Conservation (phyloP, 2,329 filamentous ascomycete genomes). For the Chrysoporthe deuterocubensis region DNA sequence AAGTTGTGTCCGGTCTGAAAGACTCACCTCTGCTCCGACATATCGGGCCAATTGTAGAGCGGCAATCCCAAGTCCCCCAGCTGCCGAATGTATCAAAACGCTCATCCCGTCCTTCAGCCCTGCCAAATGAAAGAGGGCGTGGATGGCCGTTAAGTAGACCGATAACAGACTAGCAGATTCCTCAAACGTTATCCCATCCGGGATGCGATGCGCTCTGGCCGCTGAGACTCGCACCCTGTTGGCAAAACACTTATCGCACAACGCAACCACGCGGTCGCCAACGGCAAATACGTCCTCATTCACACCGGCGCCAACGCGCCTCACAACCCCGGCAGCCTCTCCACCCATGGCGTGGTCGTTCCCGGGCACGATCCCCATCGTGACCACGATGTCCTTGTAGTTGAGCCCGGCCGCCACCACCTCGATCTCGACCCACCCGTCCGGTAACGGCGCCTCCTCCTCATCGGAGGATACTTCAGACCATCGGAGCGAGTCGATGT, state of each 20-base stretch:
- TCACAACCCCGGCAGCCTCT: conserved; percentile 10
- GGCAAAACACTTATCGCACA: conserved; percentile 29
- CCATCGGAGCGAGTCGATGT: conserved; percentile 32
- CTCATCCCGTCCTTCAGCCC: conserved; percentile 34
- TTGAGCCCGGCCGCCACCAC: conserved; percentile 42
- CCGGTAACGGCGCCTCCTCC: neutral
- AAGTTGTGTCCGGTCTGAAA: too few species aligned
- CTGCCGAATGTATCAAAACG: conserved; percentile 35
- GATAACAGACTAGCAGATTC: conserved; percentile 40
- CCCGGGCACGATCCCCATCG: conserved; percentile 33
- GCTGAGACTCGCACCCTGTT: conserved; percentile 25
- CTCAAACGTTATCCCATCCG: conserved; percentile 38
- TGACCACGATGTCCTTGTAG: conserved; percentile 41
- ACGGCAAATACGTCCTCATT: neutral
- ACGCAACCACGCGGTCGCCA: conserved; percentile 25
- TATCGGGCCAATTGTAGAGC: conserved; percentile 32
- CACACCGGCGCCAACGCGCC: neutral
- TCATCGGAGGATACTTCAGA: conserved; percentile 22
- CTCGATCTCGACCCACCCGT: conserved; percentile 40
- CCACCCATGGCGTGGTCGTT: conserved; percentile 28
- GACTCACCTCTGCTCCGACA: neutral
- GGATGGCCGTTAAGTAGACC: conserved; percentile 38
- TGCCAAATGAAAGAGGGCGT: conserved; percentile 37
- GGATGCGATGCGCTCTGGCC: conserved; percentile 32
- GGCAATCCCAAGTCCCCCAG: conserved; percentile 34